Evolutionary conservation across 768 basidiomycete genomes (phyloP), one percentile per base, ranked within the genome.

Genomic region (Amylocystis lapponica): DNA sequence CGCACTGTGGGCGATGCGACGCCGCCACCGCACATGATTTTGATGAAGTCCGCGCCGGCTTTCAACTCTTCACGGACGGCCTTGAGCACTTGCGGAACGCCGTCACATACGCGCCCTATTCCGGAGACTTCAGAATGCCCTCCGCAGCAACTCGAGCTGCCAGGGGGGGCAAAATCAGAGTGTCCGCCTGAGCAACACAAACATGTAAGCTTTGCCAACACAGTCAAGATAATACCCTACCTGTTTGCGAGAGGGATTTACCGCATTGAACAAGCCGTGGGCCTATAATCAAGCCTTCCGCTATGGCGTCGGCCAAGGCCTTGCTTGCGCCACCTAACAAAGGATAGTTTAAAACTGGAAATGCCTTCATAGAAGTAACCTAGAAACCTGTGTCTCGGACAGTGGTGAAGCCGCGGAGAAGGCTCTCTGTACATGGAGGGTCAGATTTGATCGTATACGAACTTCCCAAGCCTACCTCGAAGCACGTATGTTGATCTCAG

Each of bases 1-100:
- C 46, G 16, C 27, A 50, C 71, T 5, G 72, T 68, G 30, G 64
- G 65, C 19, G 60, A 63, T 1, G 66, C 64, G 2, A 74, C 70
- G 1, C 72, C 72, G 21, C 71, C 70, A 13, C 68, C 65, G 23
- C 58, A 57, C 57, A 65, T 66, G 16, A 67, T 57, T 39, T 71
- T 69, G 52, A 71, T 68, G 52, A 66, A 66, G 47, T 71, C 68
- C 10, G 68, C 67, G 1, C 68, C 68, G 9, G 53, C 57, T 47
- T 65, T 68, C 31, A 70, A 46, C 45, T 66, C 63, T 41, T 69
- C 65, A 17, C 68, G 40, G 0, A 56, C 55, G 5, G 66, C 66
- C 36, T 64, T 63, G 8, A 68, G 53, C 0, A 65, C 62, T 21
- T 63, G 58, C 4, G 68, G 65, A 2, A 68, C 66, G 8, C 68